Base-by-base conservation (phyloP, 306 rosid species). In the Biancaea sappan region DNA sequence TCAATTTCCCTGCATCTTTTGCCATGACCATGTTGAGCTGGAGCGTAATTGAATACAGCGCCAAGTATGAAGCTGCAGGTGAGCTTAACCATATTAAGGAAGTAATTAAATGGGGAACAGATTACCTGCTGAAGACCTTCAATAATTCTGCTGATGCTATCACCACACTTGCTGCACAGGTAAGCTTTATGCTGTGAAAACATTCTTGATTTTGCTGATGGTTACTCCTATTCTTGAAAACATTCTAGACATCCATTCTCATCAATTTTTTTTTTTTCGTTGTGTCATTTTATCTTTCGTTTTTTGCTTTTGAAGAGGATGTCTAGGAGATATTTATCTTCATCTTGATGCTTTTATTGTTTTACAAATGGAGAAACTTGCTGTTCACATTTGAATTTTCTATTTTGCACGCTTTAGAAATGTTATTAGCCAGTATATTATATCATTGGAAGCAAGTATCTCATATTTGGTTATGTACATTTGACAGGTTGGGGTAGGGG, bases 1-100 rank as follows among this genome's bases (percentile, higher is more conserved):
- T 95, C 85, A 70, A 95, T 77, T 95, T 92, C 32, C 99, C 99
- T 9, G 51, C 53, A 59, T 82, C 99, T 3, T 95, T 90, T 71
- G 74, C 99, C 54, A 82, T 95, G 83, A 87, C 98, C 69, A 83
- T 95, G 98, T 78, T 95, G 83, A 95, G 99, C 73, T 95, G 99
- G 99, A 95, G 98, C 29, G 99, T 95, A 1, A 95, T 95, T 32
- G 99, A 95, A 74, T 95, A 95, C 74, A 95, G 94, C 40, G 88
- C 91, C 4, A 95, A 92, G 76, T 95, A 92, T 52, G 96, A 95
- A 68, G 99, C 98, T 59, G 89, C 87, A 18, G 97, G 99, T 9
- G 99, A 95, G 62, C 99, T 95, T 26, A 67, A 80, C 66, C 98
- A 95, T 74, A 89, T 85, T 3, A 92, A 88, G 83, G 99, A 95